Evolutionary conservation across 179 eudicot genomes (phyloP), one percentile per base, ranked within the genome.

Genomic region (Carnegiea gigantea): DNA sequence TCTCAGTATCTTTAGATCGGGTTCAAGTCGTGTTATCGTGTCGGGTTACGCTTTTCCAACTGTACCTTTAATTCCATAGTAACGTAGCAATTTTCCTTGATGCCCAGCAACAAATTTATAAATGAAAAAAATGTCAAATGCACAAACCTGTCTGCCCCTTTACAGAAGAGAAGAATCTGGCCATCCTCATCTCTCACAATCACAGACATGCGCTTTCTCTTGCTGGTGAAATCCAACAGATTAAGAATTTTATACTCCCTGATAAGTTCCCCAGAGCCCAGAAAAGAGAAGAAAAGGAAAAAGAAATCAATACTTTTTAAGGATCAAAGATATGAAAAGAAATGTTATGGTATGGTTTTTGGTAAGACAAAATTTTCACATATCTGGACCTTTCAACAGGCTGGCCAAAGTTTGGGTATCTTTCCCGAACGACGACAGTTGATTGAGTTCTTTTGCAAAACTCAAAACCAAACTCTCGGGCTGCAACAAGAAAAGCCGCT

Each of bases 401-500:
- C 53, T 85, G 90, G 65, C 87, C 86, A 82, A 70, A 86, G 75
- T 83, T 81, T 43, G 95, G 90, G 86, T 90, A 90, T 84, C 89
- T 90, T 83, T 95, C 98, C 79, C 92, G 92, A 83, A 95, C 89
- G 82, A 86, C 87, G 65, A 95, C 91, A 82, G 98, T 92, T 28
- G 97, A 88, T 83, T 92, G 98, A 77, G 96, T 92, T 89, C 98
- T 86, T 86, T 87, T 90, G 79, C 87, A 90, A 82, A 93, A 94
- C 82, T 94, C 98, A 77, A 96, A 94, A 36, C 99, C 99, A 82
- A 96, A 92, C 82, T 96, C 99, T 88, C 98, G 88, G 9, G 99
- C 99, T 51, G 99, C 97, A 67, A 90, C 99, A 79, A 96, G 91
- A 87, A 96, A 96, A 38, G 98, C 97, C 80, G 92, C 95, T 86